Base-by-base conservation (phyloP, 2,329 filamentous ascomycete genomes). In the Fusarium sp. region DNA sequence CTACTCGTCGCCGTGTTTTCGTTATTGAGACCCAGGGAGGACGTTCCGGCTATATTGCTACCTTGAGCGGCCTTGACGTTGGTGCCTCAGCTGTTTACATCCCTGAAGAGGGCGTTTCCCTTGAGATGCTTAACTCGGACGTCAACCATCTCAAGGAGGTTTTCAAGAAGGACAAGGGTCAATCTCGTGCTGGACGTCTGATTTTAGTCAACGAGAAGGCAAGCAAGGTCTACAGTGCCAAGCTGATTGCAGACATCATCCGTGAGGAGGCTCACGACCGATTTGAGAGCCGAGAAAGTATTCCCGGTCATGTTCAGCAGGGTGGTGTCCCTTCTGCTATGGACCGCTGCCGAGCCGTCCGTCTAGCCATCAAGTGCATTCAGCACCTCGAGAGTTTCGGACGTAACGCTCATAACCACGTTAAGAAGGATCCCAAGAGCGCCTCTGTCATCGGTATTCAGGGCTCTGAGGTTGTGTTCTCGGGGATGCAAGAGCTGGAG, bases 21-120 rank as follows among this genome's bases (percentile, higher is more conserved):
- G 95, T 99, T 54, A 95, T 99, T 56, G 96, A 99, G 83, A 98
- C 96, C 0, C 96, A 99, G 82, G 96, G 96, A 74, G 96, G 96
- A 36, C 91, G 93, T 59, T 98, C 93, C 6, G 96, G 96, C 20
- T 99, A 98, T 80, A 89, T 98, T 63, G 95, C 95, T 28, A 97
- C 94, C 0, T 87, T 98, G 58, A 94, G 92, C 15, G 96, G 95
- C 50, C 88, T 99, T 15, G 90, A 91, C n/a, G 94, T 98, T 17
- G 96, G 96, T 57, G 96, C 96, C 10, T 87, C 92, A 15, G 95
- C 95, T 1, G 95, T 98, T 14, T 99, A 99, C 81, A 98, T 95
- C 7, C 96, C 96, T 2, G 96, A 99, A 81, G 94, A 99, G 81
- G 96, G 96, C 8, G 93, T 99, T 81, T 92, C 91, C 78, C 90